Conservation (phyloP, 371 early-diverging fungal species). For the Entomophthora muscae region DNA sequence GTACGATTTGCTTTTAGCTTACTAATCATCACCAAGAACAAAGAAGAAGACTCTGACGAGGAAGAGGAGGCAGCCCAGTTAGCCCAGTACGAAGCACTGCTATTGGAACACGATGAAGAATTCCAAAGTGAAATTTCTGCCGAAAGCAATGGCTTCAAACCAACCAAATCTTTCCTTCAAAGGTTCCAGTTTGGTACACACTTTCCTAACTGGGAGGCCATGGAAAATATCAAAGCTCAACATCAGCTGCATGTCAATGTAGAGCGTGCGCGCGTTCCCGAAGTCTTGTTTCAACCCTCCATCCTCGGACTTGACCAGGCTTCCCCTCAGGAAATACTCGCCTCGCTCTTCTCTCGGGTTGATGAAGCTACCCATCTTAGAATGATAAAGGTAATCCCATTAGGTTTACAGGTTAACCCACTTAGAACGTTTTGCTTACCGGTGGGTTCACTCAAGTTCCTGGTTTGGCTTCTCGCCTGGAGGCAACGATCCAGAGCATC, state of each 20-base stretch:
- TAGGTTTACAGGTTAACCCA: conserved; percentile 4
- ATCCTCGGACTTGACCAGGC: conserved; percentile 78
- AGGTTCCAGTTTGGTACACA: conserved; percentile 15
- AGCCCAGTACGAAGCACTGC: conserved; percentile 42
- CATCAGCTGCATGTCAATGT: conserved; percentile 78
- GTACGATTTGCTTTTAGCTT: conserved; percentile 19
- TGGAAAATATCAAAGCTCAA: conserved; percentile 33
- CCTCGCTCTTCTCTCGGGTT: conserved; percentile 43
- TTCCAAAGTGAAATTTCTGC: conserved; percentile 32
- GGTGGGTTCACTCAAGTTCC: conserved; percentile 52
- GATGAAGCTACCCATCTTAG: conserved; percentile 22
- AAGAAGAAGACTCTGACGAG: conserved; percentile 71
- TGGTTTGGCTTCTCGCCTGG: conserved; percentile 40
- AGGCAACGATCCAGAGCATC: conserved; percentile 32
- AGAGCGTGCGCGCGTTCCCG: conserved; percentile 71
- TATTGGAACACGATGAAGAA: conserved; percentile 50
- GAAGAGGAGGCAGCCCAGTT: conserved; percentile 49
- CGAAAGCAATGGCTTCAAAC: conserved; percentile 18
- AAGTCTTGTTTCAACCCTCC: conserved; percentile 70
- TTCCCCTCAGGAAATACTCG: conserved; percentile 56
- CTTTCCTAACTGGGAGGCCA: conserved; percentile 24
- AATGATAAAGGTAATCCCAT: conserved; percentile 22
- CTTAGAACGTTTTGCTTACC: conserved; percentile 54
- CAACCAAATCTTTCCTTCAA: conserved; percentile 19
- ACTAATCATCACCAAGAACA: conserved; percentile 21